Evolutionary conservation across 768 basidiomycete genomes (phyloP).

Genomic region (Leccinum uliginosum): DNA sequence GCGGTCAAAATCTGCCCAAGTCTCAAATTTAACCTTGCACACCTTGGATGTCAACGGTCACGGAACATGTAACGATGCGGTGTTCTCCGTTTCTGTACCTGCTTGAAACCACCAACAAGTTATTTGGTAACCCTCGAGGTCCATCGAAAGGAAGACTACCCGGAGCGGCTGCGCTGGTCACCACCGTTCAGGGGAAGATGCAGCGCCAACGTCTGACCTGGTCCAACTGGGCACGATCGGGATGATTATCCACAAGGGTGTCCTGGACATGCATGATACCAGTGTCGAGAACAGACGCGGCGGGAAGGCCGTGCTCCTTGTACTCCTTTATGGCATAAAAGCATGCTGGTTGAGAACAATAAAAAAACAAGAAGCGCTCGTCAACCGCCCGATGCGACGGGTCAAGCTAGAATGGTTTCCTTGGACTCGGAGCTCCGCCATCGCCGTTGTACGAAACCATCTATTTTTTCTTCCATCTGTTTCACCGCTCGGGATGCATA

Average conservation of each 20-base stretch:
- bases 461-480: neutral
- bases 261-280: neutral
- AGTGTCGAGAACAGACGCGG: neutral
- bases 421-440: too few relatives aligned
- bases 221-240: too few relatives aligned
- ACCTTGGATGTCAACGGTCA: neutral
- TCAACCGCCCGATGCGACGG: too few relatives aligned
- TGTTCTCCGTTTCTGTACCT: neutral
- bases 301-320: neutral
- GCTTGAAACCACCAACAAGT: neutral
- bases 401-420: neutral
- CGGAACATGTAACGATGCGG: neutral
- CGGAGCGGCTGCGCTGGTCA: too few relatives aligned
- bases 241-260: neutral
- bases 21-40: conserved; percentile 23
- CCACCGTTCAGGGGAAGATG: too few relatives aligned
- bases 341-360: too few relatives aligned
- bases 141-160: too few relatives aligned
- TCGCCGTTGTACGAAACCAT: neutral
- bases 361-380: too few relatives aligned
- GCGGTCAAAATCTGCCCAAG: neutral
- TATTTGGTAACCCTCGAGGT: neutral
- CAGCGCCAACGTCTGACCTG: too few relatives aligned
- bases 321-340: neutral
- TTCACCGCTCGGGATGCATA: too few relatives aligned